Evolutionary conservation across 176 grass and related monocot species (phyloP).

Genomic region (Eragrostis curvula): DNA sequence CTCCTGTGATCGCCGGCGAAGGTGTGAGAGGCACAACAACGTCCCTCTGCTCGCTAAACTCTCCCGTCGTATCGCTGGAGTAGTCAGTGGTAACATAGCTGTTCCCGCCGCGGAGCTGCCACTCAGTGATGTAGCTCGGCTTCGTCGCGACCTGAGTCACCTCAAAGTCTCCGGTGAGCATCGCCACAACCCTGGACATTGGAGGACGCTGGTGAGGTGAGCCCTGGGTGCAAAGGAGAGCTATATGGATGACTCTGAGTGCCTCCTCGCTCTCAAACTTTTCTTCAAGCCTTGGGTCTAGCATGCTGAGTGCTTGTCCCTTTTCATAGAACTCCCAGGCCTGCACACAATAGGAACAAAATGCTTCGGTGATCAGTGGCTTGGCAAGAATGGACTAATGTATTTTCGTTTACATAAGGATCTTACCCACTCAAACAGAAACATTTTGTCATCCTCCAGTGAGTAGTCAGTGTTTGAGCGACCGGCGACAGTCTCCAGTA

Average conservation of each 20-base stretch:
- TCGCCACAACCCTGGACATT: constrained; percentile 58
- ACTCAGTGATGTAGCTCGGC: constrained; percentile 59
- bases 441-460: constrained; percentile 41
- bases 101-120: constrained; percentile 38
- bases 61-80: not conserved
- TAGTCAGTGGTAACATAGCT: constrained; percentile 6
- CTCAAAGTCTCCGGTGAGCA: constrained; percentile 43
- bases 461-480: constrained; percentile 41
- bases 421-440: constrained; percentile 63
- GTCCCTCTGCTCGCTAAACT: not conserved
- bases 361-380: too few species aligned
- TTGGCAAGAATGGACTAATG: too few species aligned
- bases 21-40: not conserved
- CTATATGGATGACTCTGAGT: constrained; percentile 39
- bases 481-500: constrained; percentile 52
- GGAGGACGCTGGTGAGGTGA: constrained; percentile 44
- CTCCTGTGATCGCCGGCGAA: not conserved
- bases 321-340: too few species aligned
- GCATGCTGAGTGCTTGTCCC: too few species aligned
- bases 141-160: constrained; percentile 39
- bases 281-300: too few species aligned
- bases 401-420: too few species aligned
- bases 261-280: constrained; percentile 4
- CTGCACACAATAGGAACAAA: too few species aligned
- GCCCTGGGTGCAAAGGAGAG: constrained; percentile 55